phyloP scores from a whole-genome alignment of 441 rosid genomes.

The Populus hybrid region DNA sequence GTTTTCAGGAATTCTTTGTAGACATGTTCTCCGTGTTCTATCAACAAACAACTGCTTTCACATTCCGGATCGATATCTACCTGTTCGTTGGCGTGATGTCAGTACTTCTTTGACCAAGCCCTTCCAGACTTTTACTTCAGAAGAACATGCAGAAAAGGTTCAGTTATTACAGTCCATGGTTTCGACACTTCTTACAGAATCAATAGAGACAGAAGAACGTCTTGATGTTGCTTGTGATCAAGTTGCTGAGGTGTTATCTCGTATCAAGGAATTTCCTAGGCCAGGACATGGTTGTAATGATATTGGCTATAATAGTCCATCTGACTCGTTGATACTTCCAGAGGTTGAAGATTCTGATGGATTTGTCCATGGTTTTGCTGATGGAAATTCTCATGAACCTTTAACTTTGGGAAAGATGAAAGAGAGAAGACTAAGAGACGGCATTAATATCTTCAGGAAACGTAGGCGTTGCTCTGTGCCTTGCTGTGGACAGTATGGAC shows the following conservation, averaged over 20 bases:
- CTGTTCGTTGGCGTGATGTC: conserved; percentile 27
- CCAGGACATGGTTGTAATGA: conserved; percentile 18
- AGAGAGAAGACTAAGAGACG: conserved; percentile 36
- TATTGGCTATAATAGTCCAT: conserved; percentile 26
- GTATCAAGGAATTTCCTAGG: conserved; percentile 32
- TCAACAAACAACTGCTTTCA: conserved; percentile 40
- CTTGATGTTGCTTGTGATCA: conserved; percentile 35
- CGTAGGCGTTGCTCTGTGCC: conserved; percentile 36
- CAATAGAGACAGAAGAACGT: conserved; percentile 33
- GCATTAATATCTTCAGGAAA: conserved; percentile 27
- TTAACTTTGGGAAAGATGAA: conserved; percentile 25
- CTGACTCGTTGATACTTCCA: conserved; percentile 35
- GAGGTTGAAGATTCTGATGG: conserved; percentile 39
- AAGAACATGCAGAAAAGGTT: conserved; percentile 27
- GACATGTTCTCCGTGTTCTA: conserved; percentile 37
- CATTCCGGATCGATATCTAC: conserved; percentile 36
- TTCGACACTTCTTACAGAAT: conserved; percentile 31
- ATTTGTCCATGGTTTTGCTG: conserved; percentile 26
- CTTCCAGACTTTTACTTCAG: conserved; percentile 23
- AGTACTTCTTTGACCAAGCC: conserved; percentile 18
- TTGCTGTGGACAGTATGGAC: conserved; percentile 37
- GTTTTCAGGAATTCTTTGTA: conserved; percentile 41
- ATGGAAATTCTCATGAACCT: conserved; percentile 24
- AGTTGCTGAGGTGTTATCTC: conserved; percentile 28
- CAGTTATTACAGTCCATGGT: conserved; percentile 38